phyloP scores from a whole-genome alignment of 352 stramenopile species.

The Globisporangium viniferum region DNA sequence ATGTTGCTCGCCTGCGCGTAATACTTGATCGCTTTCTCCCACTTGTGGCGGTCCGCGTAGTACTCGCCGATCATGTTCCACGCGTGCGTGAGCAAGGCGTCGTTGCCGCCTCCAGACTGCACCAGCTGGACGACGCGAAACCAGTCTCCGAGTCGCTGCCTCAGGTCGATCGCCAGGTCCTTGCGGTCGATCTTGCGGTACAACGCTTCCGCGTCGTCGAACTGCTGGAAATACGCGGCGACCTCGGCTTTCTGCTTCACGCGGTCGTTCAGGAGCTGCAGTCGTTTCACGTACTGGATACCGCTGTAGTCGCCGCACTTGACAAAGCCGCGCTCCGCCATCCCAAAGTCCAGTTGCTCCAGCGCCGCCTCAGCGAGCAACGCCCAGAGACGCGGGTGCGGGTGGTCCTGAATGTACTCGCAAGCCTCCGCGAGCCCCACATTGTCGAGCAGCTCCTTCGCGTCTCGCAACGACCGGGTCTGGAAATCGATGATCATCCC shows the following conservation, averaged over 20 bases:
- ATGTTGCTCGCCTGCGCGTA: conserved; percentile 83
- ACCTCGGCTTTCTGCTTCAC: conserved; percentile 92
- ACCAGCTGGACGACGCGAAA: conserved; percentile 88
- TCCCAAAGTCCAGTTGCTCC: conserved; percentile 89
- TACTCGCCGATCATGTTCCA: conserved; percentile 92
- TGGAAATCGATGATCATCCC: conserved; percentile 87
- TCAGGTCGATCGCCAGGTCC: conserved; percentile 90
- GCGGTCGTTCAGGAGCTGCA: conserved; percentile 86
- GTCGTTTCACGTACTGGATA: conserved; percentile 91
- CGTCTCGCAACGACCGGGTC: conserved; percentile 84
- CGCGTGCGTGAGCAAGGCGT: conserved; percentile 75
- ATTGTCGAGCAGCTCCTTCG: conserved; percentile 83
- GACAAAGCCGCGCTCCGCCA: conserved; percentile 91
- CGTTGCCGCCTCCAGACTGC: conserved; percentile 72
- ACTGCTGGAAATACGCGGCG: conserved; percentile 87
- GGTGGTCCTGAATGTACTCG: conserved; percentile 83
- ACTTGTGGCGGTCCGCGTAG: conserved; percentile 90
- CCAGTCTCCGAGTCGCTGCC: conserved; percentile 90
- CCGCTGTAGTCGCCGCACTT: conserved; percentile 90
- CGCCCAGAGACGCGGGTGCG: conserved; percentile 85
- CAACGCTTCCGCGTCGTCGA: conserved; percentile 89
- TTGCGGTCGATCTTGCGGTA: conserved; percentile 95
- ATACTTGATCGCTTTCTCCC: conserved; percentile 92
- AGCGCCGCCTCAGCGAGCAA: conserved; percentile 87
- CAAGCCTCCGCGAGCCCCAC: conserved; percentile 74